These are phyloP conservation scores for Pseudoturritis turrita DNA, from an alignment of 345 rosid species.

Conservation along the genomic window DNA sequence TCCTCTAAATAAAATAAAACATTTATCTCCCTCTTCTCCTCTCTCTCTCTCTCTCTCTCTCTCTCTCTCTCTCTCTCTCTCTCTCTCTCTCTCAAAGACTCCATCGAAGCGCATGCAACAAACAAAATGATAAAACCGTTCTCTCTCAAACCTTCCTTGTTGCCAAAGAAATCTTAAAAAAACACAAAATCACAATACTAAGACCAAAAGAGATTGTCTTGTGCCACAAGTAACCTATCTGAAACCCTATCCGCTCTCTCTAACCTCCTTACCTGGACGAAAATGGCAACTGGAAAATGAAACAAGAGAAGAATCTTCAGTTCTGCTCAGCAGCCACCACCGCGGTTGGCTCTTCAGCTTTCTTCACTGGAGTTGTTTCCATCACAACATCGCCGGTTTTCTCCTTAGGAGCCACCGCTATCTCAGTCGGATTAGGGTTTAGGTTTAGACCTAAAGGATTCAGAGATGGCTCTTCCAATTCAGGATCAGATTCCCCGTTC, in stretches of 20 bases:
- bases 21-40: too few relatives aligned
- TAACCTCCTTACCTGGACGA: neutral
- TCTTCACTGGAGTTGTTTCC: constrained; percentile 31
- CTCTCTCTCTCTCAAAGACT: neutral
- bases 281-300: neutral
- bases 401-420: constrained; percentile 14
- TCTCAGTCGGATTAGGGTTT: constrained; percentile 4
- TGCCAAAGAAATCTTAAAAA: neutral
- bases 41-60: too few relatives aligned
- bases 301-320: constrained; percentile 15
- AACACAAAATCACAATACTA: neutral
- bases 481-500: constrained; percentile 11
- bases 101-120: neutral
- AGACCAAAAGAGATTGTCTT: constrained; percentile 1
- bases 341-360: constrained; percentile 1
- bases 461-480: neutral
- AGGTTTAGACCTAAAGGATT: constrained; percentile 2
- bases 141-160: neutral
- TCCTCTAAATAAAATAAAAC: neutral
- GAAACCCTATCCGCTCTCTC: neutral
- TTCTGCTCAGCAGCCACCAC: constrained; percentile 22
- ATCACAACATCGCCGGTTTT: constrained; percentile 27
- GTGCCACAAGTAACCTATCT: constrained; percentile 8
- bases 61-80: too few relatives aligned
- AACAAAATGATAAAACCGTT: neutral